These are phyloP conservation scores for Calocybe indica DNA, from an alignment of 768 basidiomycete genomes.

Conservation along the genomic window DNA sequence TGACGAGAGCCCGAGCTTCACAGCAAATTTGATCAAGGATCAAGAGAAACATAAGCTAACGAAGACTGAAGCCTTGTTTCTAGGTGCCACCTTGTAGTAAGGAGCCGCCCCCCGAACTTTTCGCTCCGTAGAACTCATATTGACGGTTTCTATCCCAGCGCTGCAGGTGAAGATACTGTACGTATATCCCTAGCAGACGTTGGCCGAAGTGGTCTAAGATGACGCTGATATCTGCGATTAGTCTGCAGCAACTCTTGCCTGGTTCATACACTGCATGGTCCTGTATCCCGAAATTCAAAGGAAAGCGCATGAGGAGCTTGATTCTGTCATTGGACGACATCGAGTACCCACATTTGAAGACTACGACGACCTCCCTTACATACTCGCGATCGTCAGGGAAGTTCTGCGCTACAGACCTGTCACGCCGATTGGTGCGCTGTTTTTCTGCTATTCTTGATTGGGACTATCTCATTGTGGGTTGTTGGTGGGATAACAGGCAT, in stretches of 20 bases:
- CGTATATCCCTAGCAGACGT: neutral
- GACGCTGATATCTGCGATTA: neutral
- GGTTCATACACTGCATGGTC: constrained; percentile 21
- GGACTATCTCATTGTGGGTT: neutral
- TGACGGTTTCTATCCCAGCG: neutral
- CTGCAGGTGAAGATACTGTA: neutral
- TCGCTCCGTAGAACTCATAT: neutral
- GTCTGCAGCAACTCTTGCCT: neutral
- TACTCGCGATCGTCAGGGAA: constrained; percentile 13
- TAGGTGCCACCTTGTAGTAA: neutral
- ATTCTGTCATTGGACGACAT: constrained; percentile 17
- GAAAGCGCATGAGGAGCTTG: constrained; percentile 20
- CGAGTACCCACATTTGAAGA: constrained; percentile 18
- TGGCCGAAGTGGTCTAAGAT: neutral
- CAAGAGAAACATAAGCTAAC: neutral
- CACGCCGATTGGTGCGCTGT: constrained; percentile 5
- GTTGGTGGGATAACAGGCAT: neutral
- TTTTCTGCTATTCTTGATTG: neutral
- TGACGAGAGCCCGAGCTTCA: neutral
- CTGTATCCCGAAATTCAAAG: constrained; percentile 20
- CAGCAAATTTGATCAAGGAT: neutral
- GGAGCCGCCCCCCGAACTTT: neutral
- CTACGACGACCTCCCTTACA: constrained; percentile 7
- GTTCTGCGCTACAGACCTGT: constrained; percentile 11
- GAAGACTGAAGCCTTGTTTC: neutral